Base-by-base conservation (phyloP, 1,139 yeast species). In the Magnusiomyces magnusii region DNA sequence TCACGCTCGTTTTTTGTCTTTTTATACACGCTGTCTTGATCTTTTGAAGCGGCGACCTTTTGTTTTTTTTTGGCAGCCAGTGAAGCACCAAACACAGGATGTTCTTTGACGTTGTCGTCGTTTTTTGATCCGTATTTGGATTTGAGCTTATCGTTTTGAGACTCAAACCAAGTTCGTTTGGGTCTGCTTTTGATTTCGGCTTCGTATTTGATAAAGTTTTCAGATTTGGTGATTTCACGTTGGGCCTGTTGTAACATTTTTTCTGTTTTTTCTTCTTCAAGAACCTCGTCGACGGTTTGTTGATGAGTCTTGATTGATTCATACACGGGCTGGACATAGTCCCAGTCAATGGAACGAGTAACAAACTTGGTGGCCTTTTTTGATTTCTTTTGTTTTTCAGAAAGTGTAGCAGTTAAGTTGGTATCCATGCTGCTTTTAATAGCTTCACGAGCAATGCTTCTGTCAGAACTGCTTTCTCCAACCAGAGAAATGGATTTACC, bases 91-190 rank as follows among this genome's bases (percentile, higher is more conserved):
- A 51, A 34, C 19, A 39, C 28, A 9, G 54, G 54, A 24, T 51
- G 54, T 19, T 51, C 54, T 17, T 24, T 36, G 3, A 51, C 54
- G 44, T 56, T 65, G 65, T 9, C 61, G 36, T 36, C 64, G 66
- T 13, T 64, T 61, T 17, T 27, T 7, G 54, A 13, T 3, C 54
- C 41, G 25, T 53, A 31, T 36, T 51, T 55, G 19, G 50, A 51
- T 21, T 55, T 54, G 66, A 81, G 83, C 77, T 86, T 87, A 49
- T 88, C 95, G 63, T 79, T 76, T 63, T 86, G 92, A 50, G 82
- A 76, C 72, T 89, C 95, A 74, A 93, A 93, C 99, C 99, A 93
- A 0, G 99, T 93, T 76, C 99, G 84, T 75, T 83, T 90, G 39
- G 99, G 99, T 69, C 98, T 81, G 1, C 96, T 77, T 65, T 83